These are phyloP conservation scores for Hsuehochloa calcarea DNA, from an alignment of 176 grass and related monocot species.

Conservation along the genomic window DNA sequence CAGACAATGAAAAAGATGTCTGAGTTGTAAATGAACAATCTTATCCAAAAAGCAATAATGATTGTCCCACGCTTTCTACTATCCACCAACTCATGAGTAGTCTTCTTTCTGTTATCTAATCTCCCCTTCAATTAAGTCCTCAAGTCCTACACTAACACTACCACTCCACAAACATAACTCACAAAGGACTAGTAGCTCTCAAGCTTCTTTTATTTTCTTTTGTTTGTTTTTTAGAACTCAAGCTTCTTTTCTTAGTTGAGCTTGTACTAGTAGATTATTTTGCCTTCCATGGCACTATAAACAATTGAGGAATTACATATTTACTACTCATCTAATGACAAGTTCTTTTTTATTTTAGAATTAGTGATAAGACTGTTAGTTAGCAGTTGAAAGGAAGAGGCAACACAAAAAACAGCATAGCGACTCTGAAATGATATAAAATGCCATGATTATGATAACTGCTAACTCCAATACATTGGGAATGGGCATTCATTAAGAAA, in stretches of 20 bases:
- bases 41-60: conserved; percentile 25
- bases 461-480: conserved; percentile 23
- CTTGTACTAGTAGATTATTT: not conserved
- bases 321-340: conserved; percentile 2
- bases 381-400: conserved; percentile 27
- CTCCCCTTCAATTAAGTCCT: conserved; percentile 3
- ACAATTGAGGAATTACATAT: not conserved
- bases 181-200: conserved; percentile 19
- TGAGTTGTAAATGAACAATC: conserved; percentile 7
- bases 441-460: conserved; percentile 1
- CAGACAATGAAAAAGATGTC: conserved; percentile 18
- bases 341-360: not conserved
- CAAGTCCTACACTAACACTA: conserved; percentile 7
- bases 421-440: conserved; percentile 19
- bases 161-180: conserved; percentile 14
- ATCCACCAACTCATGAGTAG: conserved; percentile 36
- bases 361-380: conserved; percentile 13
- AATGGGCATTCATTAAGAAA: conserved; percentile 22
- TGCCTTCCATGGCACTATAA: not conserved
- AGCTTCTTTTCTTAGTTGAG: conserved; percentile 16
- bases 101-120: conserved; percentile 34
- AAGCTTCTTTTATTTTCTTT: conserved; percentile 18
- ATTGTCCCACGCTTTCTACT: conserved; percentile 25
- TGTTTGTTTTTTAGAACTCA: conserved; percentile 20
- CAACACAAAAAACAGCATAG: not conserved